Conservation (phyloP, 805 yeast species). For the Cyberlindnera sargentensis region DNA sequence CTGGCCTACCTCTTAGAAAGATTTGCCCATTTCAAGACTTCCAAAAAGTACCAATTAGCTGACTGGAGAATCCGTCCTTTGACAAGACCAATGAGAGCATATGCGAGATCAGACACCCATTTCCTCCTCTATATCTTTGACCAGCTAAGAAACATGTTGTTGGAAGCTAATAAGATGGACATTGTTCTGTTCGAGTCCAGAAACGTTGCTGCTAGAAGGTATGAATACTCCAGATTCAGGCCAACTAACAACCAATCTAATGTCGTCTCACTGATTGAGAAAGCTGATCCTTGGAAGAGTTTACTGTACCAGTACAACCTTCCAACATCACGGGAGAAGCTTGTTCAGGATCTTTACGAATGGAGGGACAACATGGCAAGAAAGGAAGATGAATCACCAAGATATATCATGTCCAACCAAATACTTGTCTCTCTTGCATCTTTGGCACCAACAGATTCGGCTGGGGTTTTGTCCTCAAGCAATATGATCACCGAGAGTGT, state of each 20-base stretch:
- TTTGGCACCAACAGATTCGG: constrained; percentile 49
- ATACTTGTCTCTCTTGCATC: constrained; percentile 55
- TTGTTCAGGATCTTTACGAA: constrained; percentile 54
- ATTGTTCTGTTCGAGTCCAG: constrained; percentile 69
- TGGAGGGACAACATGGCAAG: constrained; percentile 87
- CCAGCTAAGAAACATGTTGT: constrained; percentile 55
- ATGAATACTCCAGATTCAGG: constrained; percentile 70
- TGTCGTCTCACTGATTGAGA: constrained; percentile 46
- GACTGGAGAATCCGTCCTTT: constrained; percentile 95
- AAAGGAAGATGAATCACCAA: constrained; percentile 71
- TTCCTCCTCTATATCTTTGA: constrained; percentile 78
- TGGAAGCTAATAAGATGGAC: constrained; percentile 44
- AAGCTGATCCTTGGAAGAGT: constrained; percentile 58
- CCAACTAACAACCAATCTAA: constrained; percentile 24
- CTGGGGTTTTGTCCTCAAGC: constrained; percentile 44
- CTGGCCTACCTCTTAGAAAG: constrained; percentile 77
- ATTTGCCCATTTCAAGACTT: constrained; percentile 77
- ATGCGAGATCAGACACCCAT: constrained; percentile 95
- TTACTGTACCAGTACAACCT: constrained; percentile 62
- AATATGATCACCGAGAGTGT: constrained; percentile 46
- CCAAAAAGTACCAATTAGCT: constrained; percentile 91
- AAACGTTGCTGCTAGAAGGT: constrained; percentile 70
- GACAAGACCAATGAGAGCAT: constrained; percentile 63
- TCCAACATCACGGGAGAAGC: constrained; percentile 41
- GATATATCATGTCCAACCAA: constrained; percentile 81